phyloP scores from a whole-genome alignment of 2,329 filamentous ascomycete species.

The Pseudocercospora vitis region DNA sequence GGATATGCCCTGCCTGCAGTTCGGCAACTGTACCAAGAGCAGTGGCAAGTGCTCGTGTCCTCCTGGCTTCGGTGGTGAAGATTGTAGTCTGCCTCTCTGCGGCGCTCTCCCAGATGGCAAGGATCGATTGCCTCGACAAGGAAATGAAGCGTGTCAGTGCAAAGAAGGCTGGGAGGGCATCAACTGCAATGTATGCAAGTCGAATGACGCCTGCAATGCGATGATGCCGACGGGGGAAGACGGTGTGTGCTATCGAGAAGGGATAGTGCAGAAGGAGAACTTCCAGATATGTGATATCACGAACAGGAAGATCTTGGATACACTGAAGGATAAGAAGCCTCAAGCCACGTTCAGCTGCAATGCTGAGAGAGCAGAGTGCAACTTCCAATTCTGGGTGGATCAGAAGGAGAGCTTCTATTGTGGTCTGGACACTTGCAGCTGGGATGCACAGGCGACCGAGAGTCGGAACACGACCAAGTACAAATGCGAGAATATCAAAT shows the following conservation, averaged over 20 bases:
- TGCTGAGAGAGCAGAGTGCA: slow-evolving; percentile 71
- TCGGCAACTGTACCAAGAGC: slow-evolving; percentile 80
- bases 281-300: slow-evolving; percentile 98
- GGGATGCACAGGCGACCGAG: slow-evolving; percentile 66
- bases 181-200: slow-evolving; percentile 92
- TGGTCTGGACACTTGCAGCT: slow-evolving; percentile 76
- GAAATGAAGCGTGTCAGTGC: slow-evolving; percentile 70
- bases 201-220: slow-evolving; percentile 78
- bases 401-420: slow-evolving; percentile 95
- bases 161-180: slow-evolving; percentile 93
- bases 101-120: slow-evolving; percentile 80
- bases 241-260: slow-evolving; percentile 88
- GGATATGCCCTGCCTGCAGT: slow-evolving; percentile 88
- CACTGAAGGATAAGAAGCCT: slow-evolving; percentile 79
- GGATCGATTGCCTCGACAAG: slow-evolving; percentile 72
- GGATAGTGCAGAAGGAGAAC: slow-evolving; percentile 88
- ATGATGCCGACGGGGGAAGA: slow-evolving; percentile 73
- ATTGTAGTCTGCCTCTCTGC: slow-evolving; percentile 88
- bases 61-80: slow-evolving; percentile 87
- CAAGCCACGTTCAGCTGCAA: slow-evolving; percentile 95
- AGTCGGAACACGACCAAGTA: slow-evolving; percentile 80
- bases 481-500: slow-evolving; percentile 79
- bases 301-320: slow-evolving; percentile 86
- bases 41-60: slow-evolving; percentile 94
- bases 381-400: slow-evolving; percentile 99